Evolutionary conservation across 108 stramenopile genomes (phyloP), one percentile per base, ranked within the genome.

Genomic region (Asterionellopsis glacialis): DNA sequence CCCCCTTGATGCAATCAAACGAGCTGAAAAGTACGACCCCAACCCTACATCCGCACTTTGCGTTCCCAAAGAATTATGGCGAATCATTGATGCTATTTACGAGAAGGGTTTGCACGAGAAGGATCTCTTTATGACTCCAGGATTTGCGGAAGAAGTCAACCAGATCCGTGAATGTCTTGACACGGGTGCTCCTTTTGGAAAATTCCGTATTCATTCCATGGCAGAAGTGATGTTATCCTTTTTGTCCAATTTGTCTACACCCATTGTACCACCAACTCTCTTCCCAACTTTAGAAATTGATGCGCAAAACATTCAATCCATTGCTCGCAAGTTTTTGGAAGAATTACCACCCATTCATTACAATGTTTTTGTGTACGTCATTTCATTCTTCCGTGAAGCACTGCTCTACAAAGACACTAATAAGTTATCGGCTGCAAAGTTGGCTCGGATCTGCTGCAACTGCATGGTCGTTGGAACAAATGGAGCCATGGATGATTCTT

Each of bases 41-140:
- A 63, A 55, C 23, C 65, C 61, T 16, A 74, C 70, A 38, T 72
- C 83, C 47, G 91, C 85, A 14, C 73, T 96, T 57, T 87, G 88
- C 58, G 80, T 99, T 39, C 98, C 98, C 9, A 97, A 96, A 69
- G 96, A 98, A 66, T 61, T 98, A 18, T 98, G 95, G 96, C 72
- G 97, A 19, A 77, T 98, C 49, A 81, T 98, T 41, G 96, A 97
- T 71, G 96, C 95, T 18, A 92, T 98, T 55, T 80, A 77, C 61
- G 81, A 84, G 52, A 85, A 83, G 39, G 93, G 93, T 12, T 45
- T 95, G 50, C 81, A 83, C 47, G 87, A 87, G 47, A 77, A 85
- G 41, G 92, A 94, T 64, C 65, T 99, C 24, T 97, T 99, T 70
- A 57, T 75, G 22, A 66, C 64, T 22, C 67, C 84, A 7, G 96